Base-by-base conservation (phyloP, 768 basidiomycete genomes). In the Termitomyces sp. region DNA sequence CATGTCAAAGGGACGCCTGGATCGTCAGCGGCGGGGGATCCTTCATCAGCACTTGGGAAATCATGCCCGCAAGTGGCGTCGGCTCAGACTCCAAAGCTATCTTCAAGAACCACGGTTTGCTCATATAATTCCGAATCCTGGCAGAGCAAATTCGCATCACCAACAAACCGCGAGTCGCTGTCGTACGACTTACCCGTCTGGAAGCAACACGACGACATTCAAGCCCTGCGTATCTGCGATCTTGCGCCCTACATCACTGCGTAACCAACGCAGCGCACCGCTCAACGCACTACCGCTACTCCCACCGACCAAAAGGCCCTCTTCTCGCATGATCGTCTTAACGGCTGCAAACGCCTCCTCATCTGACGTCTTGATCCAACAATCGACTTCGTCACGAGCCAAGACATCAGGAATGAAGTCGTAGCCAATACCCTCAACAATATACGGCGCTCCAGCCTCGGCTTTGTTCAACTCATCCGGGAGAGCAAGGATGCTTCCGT, bases 341-440 rank as follows among this genome's bases (percentile, higher is more conserved):
- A 93, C 89, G 16, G 87, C 86, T 9, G 77, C 79, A 66, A 95
- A 97, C 0, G 94, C 80, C 47, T 91, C 89, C 3, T 87, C 79
- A 65, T 98, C 97, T 1, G 74, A 77, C 0, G 88, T 87, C 80
- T 98, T 98, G 61, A 93, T 71, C 97, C 92, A 94, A n/a, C 69
- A 59, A 67, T 95, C 82, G 52, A 98, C 77, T 32, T 83, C 79
- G 0, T 80, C 76, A 50, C 88, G 89, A 40, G 87, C 85, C 43
- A 98, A 80, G 2, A 95, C 95, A 46, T 91, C 83, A 0, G 96
- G 95, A 48, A 96, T 69, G 69, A 96, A 96, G 71, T 96, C 93
- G 65, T 95, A 94, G 30, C 97, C 97, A 56, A 98, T 98, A n/a
- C 97, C 97, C 70, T 99, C 97, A 23, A 98, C 86, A 53, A 86